These are phyloP conservation scores for Boechera stricta DNA, from an alignment of 345 rosid species.

Conservation along the genomic window DNA sequence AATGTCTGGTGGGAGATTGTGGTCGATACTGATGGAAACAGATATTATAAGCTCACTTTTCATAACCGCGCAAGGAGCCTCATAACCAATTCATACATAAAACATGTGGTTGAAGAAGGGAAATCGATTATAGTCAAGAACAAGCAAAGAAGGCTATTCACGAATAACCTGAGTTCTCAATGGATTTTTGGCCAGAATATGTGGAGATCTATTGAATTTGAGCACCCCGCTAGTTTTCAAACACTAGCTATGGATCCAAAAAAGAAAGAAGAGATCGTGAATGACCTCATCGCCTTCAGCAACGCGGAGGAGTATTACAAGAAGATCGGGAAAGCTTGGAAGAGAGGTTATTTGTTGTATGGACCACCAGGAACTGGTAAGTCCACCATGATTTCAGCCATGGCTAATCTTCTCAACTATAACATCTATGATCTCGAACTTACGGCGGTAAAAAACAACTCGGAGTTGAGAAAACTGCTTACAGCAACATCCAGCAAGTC, in stretches of 20 bases:
- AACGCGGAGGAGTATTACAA: slow-evolving; percentile 48
- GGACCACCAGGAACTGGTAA: slow-evolving; percentile 57
- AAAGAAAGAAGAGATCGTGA: slow-evolving; percentile 47
- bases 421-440: slow-evolving; percentile 52
- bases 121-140: slow-evolving; percentile 52
- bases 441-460: slow-evolving; percentile 46
- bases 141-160: slow-evolving; percentile 57
- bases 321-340: slow-evolving; percentile 55
- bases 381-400: slow-evolving; percentile 55
- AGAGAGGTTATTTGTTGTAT: slow-evolving; percentile 52
- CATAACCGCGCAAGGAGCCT: slow-evolving; percentile 48
- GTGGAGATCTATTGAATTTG: slow-evolving; percentile 51
- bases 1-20: slow-evolving; percentile 59
- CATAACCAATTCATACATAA: slow-evolving; percentile 46
- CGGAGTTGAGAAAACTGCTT: slow-evolving; percentile 48
- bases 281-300: slow-evolving; percentile 43
- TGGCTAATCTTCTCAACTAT: slow-evolving; percentile 50
- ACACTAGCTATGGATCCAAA: slow-evolving; percentile 49
- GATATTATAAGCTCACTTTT: slow-evolving; percentile 55
- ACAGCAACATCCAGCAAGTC: slow-evolving; percentile 51
- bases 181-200: slow-evolving; percentile 29
- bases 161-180: slow-evolving; percentile 50
- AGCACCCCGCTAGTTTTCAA: slow-evolving; percentile 49
- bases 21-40: slow-evolving; percentile 44
- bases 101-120: slow-evolving; percentile 54